phyloP scores from a whole-genome alignment of 2,329 filamentous ascomycete genomes.

The Leptographium lundbergii region DNA sequence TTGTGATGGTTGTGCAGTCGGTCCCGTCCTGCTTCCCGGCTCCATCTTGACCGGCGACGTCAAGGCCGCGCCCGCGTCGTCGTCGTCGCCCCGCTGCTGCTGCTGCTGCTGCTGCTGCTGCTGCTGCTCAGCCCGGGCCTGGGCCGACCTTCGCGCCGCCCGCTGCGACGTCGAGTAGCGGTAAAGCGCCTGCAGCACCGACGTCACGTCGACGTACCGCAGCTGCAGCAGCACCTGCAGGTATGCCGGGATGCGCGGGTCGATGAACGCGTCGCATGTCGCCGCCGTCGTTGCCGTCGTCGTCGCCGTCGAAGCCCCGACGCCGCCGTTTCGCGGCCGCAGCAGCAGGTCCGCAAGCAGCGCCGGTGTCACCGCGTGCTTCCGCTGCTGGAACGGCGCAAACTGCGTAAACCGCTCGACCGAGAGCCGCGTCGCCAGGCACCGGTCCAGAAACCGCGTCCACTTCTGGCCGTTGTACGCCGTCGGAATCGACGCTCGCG shows the following conservation, averaged over 20 bases:
- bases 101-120: conserved; percentile 8
- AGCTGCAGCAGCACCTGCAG: conserved; percentile 40
- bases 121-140: conserved; percentile 1
- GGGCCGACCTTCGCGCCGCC: conserved; percentile 15
- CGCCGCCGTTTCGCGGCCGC: conserved; percentile 27
- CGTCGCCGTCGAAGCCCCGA: not conserved
- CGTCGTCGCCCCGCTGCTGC: not conserved
- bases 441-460: conserved; percentile 36
- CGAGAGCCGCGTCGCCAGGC: conserved; percentile 39
- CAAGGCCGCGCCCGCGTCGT: too few relatives aligned
- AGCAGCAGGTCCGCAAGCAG: conserved; percentile 47
- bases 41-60: not conserved
- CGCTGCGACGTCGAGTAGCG: conserved; percentile 42
- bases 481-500: conserved; percentile 6
- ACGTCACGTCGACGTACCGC: conserved; percentile 38
- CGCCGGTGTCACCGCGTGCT: conserved; percentile 37
- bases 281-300: not conserved
- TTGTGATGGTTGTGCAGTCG: not conserved
- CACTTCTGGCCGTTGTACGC: conserved; percentile 25
- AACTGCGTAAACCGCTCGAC: conserved; percentile 39
- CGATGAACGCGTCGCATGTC: conserved; percentile 34
- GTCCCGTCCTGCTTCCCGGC: conserved; percentile 7
- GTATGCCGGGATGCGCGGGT: conserved; percentile 48
- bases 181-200: conserved; percentile 42
- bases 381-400: conserved; percentile 33